These are phyloP conservation scores for Willaertia magna DNA, from an alignment of 208 protist species.

Conservation along the genomic window DNA sequence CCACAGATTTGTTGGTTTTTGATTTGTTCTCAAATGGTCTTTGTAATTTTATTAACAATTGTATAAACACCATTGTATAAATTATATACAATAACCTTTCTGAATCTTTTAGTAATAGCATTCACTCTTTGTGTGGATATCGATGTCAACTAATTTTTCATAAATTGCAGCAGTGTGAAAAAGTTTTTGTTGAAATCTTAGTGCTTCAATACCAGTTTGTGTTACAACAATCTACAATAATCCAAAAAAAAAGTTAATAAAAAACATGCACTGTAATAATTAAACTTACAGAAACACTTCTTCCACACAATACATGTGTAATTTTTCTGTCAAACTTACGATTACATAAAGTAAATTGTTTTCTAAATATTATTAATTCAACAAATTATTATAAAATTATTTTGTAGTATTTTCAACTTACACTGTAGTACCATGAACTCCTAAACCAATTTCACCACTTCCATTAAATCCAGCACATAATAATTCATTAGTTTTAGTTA, in stretches of 20 bases:
- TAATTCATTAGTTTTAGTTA: background rate
- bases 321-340: background rate
- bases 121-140: too few species aligned
- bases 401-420: too few species aligned
- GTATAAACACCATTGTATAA: too few species aligned
- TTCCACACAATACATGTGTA: background rate
- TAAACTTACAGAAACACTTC: background rate
- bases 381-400: too few species aligned
- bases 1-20: too few species aligned
- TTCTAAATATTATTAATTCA: too few species aligned
- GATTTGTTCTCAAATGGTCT: too few species aligned
- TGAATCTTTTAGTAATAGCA: too few species aligned
- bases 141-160: too few species aligned
- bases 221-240: background rate
- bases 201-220: background rate
- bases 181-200: background rate
- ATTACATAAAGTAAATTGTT: background rate
- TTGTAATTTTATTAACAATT: too few species aligned
- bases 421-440: background rate
- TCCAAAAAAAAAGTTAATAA: background rate
- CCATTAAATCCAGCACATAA: background rate
- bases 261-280: background rate
- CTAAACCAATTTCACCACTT: background rate
- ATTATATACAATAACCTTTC: too few species aligned
- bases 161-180: too few species aligned